Evolutionary conservation across 768 basidiomycete genomes (phyloP), one percentile per base, ranked within the genome.

Genomic region (Polyporus arcularius): DNA sequence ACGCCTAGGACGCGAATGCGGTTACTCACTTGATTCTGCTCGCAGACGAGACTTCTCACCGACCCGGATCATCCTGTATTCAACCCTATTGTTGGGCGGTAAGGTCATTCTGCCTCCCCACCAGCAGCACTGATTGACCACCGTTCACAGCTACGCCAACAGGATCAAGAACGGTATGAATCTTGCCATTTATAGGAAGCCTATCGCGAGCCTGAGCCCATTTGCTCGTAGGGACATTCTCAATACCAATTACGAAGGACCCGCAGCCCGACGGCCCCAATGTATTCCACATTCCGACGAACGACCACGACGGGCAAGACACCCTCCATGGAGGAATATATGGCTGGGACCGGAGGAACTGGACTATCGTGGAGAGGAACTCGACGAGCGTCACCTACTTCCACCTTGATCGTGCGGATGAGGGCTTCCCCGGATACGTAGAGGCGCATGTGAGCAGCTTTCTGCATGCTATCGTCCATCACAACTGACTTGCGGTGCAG

Each of bases 301-400:
- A 83, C 61, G 82, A 83, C 60, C 75, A 80, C 60, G 74, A 79
- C 64, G 80, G 81, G 79, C 61, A 42, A 69, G 80, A 82, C 38
- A 84, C 82, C 2, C 73, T 86, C 1, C 85, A 86, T 67, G 85
- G 85, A 0, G 84, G 85, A 1, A 77, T 78, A 16, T 71, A 75
- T 53, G 85, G 85, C 18, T 87, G 80, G 78, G 86, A 86, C 65
- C 76, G 79, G 15, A 78, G 80, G 7, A 81, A 80, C 70, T 86
- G 85, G 84, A 82, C 78, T 2, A 60, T 84, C 6, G 76, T 79
- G 0, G 70, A 73, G 12, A 75, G 73, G 61, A 74, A 76, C 5
- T 63, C 73, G 16, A 80, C 76, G 1, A 81, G 81, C 52, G 82
- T 86, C 2, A 83, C 81, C 0, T 86, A 79, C 69, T 76, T 75